Base-by-base conservation (phyloP, 495 filamentous ascomycete genomes). In the Hypoxylon fragiforme region DNA sequence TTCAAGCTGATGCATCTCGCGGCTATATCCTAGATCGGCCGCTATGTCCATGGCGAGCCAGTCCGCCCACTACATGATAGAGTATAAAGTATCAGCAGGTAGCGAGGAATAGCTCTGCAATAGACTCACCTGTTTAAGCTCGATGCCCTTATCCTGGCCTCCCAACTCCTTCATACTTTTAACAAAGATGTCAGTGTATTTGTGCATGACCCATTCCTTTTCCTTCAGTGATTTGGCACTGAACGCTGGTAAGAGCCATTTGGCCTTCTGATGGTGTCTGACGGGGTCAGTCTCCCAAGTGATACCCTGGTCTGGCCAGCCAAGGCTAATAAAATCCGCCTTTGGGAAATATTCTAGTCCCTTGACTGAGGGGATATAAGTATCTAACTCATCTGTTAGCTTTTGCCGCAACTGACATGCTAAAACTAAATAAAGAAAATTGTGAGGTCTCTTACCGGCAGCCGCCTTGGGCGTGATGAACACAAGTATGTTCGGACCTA, bases 401-500 rank as follows among this genome's bases (percentile, higher is more conserved):
- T 12, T 9, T 19, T 31, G 7, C 21, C 3, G n/a, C 26, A 37
- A 14, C 12, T 18, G 15, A 1, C 11, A 13, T 30, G 21, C 11
- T 16, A 9, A 4, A 28, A 28, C n/a, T 7, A 16, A n/a, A n/a
- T n/a, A n/a, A n/a, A n/a, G n/a, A n/a, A n/a, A n/a, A n/a, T 13
- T 4, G 24, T 6, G 6, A 2, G 14, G 9, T n/a, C 22, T 21
- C 37, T 21, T 44, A 58, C 59, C 59, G 15, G 36, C 13, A 3
- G n/a, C 22, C 11, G 54, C 59, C 16, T 61, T 41, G 0, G 68
- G 61, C 1, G 51, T 61, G n/a, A 67, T 60, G 37, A 73, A 73
- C 18, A 63, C 69, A 15, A 74, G 52, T 46, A 73, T 69, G 24
- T 70, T 63, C 2, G 68, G 70, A 9, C 54, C 64, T 39, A 67